Percentiles rank a stretch among this genome's conserved stretches.
phyloP scores from a whole-genome alignment of 2,329 filamentous ascomycete species.

The Talaromyces verruculosus region DNA sequence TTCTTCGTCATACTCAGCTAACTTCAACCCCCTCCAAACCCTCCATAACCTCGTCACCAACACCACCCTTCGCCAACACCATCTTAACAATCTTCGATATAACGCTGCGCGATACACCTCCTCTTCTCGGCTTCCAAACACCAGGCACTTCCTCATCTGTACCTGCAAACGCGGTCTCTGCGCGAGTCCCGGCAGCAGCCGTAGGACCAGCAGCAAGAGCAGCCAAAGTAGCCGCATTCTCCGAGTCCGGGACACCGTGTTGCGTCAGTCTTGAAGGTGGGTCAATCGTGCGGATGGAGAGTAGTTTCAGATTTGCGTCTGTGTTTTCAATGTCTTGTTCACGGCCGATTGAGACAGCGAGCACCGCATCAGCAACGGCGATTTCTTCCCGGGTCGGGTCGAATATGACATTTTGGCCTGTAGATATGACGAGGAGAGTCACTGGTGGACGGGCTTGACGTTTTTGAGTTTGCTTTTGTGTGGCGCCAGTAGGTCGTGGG shows the following conservation, averaged over 20 bases:
- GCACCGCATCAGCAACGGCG: constrained; percentile 82
- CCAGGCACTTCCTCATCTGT: constrained; percentile 58
- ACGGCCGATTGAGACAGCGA: constrained; percentile 75
- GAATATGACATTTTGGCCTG: constrained; percentile 87
- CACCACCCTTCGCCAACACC: constrained; percentile 72
- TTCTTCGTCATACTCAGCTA: constrained; percentile 43
- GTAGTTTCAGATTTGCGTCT: constrained; percentile 52
- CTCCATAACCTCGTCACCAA: constrained; percentile 81
- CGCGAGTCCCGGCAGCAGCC: constrained; percentile 44
- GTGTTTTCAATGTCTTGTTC: constrained; percentile 21
- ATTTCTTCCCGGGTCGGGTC: constrained; percentile 90
- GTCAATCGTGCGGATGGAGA: constrained; percentile 72
- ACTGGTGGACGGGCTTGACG: constrained; percentile 68
- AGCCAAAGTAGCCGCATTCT: constrained; percentile 56
- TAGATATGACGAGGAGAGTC: constrained; percentile 83
- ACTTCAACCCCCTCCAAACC: constrained; percentile 71
- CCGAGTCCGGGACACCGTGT: constrained; percentile 65
- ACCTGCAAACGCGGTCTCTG: constrained; percentile 52
- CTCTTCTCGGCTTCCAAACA: constrained; percentile 82
- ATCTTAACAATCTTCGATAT: constrained; percentile 73
- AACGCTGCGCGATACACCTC: constrained; percentile 74
- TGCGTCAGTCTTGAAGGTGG: constrained; percentile 72
- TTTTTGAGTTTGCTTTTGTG: constrained; percentile 10
- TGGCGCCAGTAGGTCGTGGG: constrained; percentile 45
- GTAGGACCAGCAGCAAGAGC: constrained; percentile 39